A percentile compares a stretch with the other conserved stretches of the same genome.
Conservation (phyloP, 23 red algal species). For the Cyanidioschyzon merolae region DNA sequence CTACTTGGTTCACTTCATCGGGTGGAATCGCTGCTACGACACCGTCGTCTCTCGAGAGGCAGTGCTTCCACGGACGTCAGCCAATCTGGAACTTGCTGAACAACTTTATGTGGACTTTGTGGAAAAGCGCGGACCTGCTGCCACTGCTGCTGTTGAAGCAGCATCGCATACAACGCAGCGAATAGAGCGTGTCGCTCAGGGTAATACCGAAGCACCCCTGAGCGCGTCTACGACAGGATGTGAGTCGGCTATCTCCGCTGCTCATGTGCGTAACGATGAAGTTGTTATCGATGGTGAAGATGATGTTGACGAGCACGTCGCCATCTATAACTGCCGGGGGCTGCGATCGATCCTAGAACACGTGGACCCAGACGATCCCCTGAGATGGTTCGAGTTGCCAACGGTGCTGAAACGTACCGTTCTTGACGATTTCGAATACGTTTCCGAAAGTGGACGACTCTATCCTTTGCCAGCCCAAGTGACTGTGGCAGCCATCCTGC, state of each 20-base stretch:
- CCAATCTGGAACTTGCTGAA: conserved; percentile 49
- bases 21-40: conserved; percentile 59
- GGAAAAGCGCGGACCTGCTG: neutral
- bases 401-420: conserved; percentile 40
- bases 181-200: too few relatives aligned
- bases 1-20: conserved; percentile 56
- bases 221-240: too few relatives aligned
- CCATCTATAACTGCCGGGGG: neutral
- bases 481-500: conserved; percentile 41
- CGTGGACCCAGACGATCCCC: neutral
- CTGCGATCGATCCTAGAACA: neutral
- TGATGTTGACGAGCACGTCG: neutral
- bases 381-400: conserved; percentile 1
- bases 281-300: conserved; percentile 20
- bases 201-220: too few relatives aligned
- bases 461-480: conserved; percentile 59
- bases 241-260: neutral
- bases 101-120: conserved; percentile 2
- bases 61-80: conserved; percentile 40
- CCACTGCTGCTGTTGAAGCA: neutral
- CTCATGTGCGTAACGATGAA: neutral
- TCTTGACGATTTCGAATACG: conserved; percentile 86
- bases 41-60: conserved; percentile 19
- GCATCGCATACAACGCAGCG: too few relatives aligned
- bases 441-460: conserved; percentile 50